These are phyloP conservation scores for Rhypophila decipiens DNA, from an alignment of 495 filamentous ascomycete genomes.

Conservation along the genomic window DNA sequence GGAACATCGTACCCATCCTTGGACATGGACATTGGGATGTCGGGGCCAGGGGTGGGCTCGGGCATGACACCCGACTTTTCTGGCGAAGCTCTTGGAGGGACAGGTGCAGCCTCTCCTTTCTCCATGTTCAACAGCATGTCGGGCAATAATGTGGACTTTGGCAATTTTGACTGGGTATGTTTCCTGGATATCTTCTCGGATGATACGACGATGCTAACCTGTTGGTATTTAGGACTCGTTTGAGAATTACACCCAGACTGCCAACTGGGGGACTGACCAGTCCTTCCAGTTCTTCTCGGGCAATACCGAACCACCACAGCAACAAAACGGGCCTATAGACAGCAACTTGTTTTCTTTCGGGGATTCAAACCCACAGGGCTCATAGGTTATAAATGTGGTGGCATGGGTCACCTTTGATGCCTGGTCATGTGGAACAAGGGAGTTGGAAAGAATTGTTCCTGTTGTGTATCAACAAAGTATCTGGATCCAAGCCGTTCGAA, in stretches of 20 bases:
- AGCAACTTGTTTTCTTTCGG: conserved; percentile 12
- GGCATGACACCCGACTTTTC: conserved; percentile 42
- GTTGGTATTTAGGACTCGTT: conserved; percentile 35
- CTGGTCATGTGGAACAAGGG: no score
- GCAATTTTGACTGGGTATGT: conserved; percentile 75
- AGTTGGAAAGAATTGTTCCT: no score
- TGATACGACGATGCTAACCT: conserved; percentile 5
- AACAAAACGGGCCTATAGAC: conserved; percentile 4
- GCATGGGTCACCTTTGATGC: no score
- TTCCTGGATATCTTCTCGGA: no score
- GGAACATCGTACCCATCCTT: conserved; percentile 29
- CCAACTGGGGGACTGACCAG: conserved; percentile 40
- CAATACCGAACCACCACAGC: conserved; percentile 27
- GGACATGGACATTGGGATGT: conserved; percentile 23
- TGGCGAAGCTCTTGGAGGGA: conserved; percentile 48
- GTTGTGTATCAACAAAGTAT: not conserved
- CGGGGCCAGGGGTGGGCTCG: conserved; percentile 19
- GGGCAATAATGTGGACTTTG: conserved; percentile 35
- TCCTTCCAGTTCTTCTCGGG: conserved; percentile 42
- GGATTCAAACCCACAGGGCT: conserved; percentile 4
- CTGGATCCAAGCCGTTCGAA: no score
- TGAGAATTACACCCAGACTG: conserved; percentile 44
- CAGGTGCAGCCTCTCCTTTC: conserved; percentile 49
- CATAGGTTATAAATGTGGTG: not conserved
- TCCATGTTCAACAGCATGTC: conserved; percentile 44